Conservation (phyloP, 805 yeast genomes). For the Kuraishia cidri region DNA sequence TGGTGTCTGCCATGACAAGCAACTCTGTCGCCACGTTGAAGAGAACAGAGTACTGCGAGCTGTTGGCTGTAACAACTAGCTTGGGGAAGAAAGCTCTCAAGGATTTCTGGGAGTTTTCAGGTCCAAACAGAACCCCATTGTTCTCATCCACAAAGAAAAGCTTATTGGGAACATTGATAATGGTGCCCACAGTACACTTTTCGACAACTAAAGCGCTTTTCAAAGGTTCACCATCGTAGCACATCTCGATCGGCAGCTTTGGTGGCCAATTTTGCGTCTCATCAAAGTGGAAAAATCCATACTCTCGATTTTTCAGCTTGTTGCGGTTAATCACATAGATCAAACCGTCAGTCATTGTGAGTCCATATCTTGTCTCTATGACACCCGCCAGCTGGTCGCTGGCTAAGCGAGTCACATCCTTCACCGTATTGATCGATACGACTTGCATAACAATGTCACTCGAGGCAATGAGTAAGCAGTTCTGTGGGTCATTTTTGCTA, state of each 20-base stretch:
- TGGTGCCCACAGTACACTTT: slow-evolving; percentile 50
- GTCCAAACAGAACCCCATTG: slow-evolving; percentile 35
- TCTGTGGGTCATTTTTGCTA: slow-evolving; percentile 39
- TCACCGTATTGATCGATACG: slow-evolving; percentile 44
- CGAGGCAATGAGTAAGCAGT: slow-evolving; percentile 61
- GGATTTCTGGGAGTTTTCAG: slow-evolving; percentile 32
- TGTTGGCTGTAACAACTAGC: slow-evolving; percentile 58
- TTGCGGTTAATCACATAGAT: slow-evolving; percentile 53
- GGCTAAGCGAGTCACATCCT: slow-evolving; percentile 20
- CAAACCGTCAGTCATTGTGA: slow-evolving; percentile 55
- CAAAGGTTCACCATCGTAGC: slow-evolving; percentile 35
- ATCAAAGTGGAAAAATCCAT: slow-evolving; percentile 47
- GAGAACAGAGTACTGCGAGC: slow-evolving; percentile 62
- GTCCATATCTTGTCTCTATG: slow-evolving; percentile 63
- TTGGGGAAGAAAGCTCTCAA: slow-evolving; percentile 49
- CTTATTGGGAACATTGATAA: slow-evolving; percentile 45
- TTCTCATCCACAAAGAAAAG: slow-evolving; percentile 17
- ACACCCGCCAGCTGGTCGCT: slow-evolving; percentile 15
- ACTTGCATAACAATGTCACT: slow-evolving; percentile 64
- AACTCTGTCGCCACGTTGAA: slow-evolving; percentile 56
- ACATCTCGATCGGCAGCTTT: slow-evolving; percentile 71
- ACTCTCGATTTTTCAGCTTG: slow-evolving; percentile 19
- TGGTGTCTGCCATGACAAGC: slow-evolving; percentile 68
- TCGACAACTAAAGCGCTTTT: slow-evolving; percentile 48
- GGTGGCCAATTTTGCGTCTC: slow-evolving; percentile 74